Conservation (phyloP, 352 stramenopile genomes). For the Salisapilia sapeloensis region DNA sequence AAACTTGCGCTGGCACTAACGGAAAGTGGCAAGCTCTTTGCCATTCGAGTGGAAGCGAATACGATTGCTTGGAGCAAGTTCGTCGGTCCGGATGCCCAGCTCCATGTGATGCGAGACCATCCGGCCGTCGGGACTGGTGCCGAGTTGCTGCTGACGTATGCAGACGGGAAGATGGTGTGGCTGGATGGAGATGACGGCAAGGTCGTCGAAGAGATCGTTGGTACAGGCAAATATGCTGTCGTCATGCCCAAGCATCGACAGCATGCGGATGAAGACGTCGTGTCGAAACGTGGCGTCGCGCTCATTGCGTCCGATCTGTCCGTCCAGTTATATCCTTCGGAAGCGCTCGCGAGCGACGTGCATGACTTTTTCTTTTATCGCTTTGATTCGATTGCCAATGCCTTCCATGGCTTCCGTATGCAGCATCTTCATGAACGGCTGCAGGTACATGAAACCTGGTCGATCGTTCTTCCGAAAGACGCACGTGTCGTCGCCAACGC, state of each 20-base stretch:
- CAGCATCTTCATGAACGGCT: constrained; percentile 8
- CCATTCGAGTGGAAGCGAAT: constrained; percentile 56
- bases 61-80: constrained; percentile 53
- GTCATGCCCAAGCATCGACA: constrained; percentile 63
- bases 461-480: constrained; percentile 40
- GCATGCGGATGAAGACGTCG: constrained; percentile 39
- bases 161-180: constrained; percentile 38
- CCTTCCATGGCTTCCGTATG: constrained; percentile 39
- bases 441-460: constrained; percentile 37
- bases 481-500: constrained; percentile 35
- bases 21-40: constrained; percentile 64
- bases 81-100: constrained; percentile 44
- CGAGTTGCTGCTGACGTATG: constrained; percentile 53
- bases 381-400: constrained; percentile 23
- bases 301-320: constrained; percentile 26
- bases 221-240: constrained; percentile 23
- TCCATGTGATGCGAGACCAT: constrained; percentile 66
- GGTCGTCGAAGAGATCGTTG: constrained; percentile 15
- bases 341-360: constrained; percentile 22
- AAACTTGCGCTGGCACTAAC: constrained; percentile 68
- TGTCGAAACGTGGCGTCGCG: constrained; percentile 31
- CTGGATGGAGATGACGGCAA: constrained; percentile 51
- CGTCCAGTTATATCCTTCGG: constrained; percentile 38
- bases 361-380: constrained; percentile 73
- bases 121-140: constrained; percentile 48